A percentile compares a stretch with the other conserved stretches of the same genome.
Conservation (phyloP, 2,329 filamentous ascomycete species). For the Xylaria sp. region DNA sequence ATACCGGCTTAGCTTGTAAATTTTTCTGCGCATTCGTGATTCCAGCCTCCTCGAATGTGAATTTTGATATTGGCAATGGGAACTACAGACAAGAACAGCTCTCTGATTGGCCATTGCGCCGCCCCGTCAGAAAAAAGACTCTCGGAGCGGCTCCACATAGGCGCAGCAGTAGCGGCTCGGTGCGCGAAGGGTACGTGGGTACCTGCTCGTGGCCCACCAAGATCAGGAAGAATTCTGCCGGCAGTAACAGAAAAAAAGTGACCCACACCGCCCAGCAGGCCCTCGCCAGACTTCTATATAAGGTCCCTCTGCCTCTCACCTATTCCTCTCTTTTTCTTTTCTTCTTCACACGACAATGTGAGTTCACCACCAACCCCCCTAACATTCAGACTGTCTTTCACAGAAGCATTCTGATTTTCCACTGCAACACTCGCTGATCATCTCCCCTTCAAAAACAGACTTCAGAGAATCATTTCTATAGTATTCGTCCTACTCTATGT, state of each 20-base stretch:
- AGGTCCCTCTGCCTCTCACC: conserved; percentile 38
- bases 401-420: not conserved
- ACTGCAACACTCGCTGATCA: conserved; percentile 20
- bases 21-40: not conserved
- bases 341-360: conserved; percentile 68
- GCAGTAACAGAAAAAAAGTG: conserved; percentile 19
- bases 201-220: conserved; percentile 23
- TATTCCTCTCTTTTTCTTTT: conserved; percentile 48
- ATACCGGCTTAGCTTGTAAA: not conserved
- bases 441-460: conserved; percentile 31
- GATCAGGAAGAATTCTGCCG: conserved; percentile 23
- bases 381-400: conserved; percentile 32
- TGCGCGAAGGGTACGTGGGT: no score
- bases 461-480: conserved; percentile 95
- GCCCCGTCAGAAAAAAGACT: not conserved
- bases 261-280: conserved; percentile 26
- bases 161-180: not conserved
- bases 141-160: not conserved
- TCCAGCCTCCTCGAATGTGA: conserved; percentile 9
- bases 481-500: conserved; percentile 91
- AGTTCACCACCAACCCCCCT: conserved; percentile 49
- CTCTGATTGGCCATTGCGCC: conserved; percentile 11
- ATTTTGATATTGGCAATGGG: conserved; percentile 13
- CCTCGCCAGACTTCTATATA: conserved; percentile 45
- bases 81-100: not conserved